phyloP scores from a whole-genome alignment of 352 stramenopile species.

The Globisporangium splendens region DNA sequence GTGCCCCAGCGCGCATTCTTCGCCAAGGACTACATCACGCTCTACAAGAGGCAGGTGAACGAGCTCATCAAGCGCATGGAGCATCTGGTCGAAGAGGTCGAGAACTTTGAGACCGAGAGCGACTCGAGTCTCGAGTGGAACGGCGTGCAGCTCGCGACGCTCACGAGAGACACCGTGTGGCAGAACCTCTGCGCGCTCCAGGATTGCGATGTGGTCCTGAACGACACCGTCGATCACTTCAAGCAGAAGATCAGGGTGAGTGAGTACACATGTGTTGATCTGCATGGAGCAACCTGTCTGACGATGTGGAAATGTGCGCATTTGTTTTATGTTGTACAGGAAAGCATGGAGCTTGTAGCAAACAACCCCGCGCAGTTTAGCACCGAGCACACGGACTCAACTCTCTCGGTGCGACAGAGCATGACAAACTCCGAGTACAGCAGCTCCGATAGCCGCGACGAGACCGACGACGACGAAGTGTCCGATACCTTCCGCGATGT shows the following conservation, averaged over 20 bases:
- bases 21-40: slow-evolving; percentile 43
- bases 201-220: slow-evolving; percentile 45
- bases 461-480: slow-evolving; percentile 46
- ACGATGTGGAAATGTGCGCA: neutral
- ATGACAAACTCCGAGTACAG: slow-evolving; percentile 37
- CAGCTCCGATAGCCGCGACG: slow-evolving; percentile 41
- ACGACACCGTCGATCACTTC: slow-evolving; percentile 36
- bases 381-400: slow-evolving; percentile 36
- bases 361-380: slow-evolving; percentile 39
- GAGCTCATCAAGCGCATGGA: slow-evolving; percentile 58
- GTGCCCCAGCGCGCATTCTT: slow-evolving; percentile 54
- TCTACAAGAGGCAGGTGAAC: slow-evolving; percentile 57
- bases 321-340: slow-evolving; percentile 10
- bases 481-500: slow-evolving; percentile 64
- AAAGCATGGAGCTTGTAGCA: slow-evolving; percentile 48
- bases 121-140: slow-evolving; percentile 30
- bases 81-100: slow-evolving; percentile 52
- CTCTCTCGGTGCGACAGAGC: slow-evolving; percentile 33
- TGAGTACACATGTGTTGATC: slow-evolving; percentile 5
- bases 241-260: slow-evolving; percentile 51
- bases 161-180: slow-evolving; percentile 56
- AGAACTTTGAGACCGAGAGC: slow-evolving; percentile 49
- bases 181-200: slow-evolving; percentile 57
- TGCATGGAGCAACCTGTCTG: neutral
- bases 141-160: slow-evolving; percentile 30